Evolutionary conservation across 2,329 filamentous ascomycete genomes (phyloP).

Genomic region (Beauveria medogensis): DNA sequence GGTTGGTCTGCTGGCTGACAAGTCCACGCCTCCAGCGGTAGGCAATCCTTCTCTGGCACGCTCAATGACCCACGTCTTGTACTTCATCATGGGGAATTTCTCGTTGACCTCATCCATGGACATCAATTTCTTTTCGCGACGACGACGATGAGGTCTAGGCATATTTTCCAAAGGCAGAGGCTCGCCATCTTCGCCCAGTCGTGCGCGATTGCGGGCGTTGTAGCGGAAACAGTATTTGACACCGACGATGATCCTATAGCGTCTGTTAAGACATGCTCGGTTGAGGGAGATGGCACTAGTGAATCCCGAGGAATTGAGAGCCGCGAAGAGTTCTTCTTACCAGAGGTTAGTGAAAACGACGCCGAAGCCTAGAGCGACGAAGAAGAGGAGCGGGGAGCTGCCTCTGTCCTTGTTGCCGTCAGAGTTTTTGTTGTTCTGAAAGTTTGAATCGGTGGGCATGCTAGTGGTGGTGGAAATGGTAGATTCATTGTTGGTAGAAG

Average conservation of each 20-base stretch:
- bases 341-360: slow-evolving; percentile 98
- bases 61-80: slow-evolving; percentile 86
- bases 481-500: slow-evolving; percentile 15
- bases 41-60: slow-evolving; percentile 78
- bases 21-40: slow-evolving; percentile 73
- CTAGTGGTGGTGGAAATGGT: slow-evolving; percentile 4
- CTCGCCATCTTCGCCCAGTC: slow-evolving; percentile 73
- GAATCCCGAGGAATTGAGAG: background rate
- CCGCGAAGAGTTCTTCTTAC: slow-evolving; percentile 44
- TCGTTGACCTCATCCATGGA: slow-evolving; percentile 98
- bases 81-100: slow-evolving; percentile 90
- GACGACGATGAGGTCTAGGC: slow-evolving; percentile 73
- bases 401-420: slow-evolving; percentile 18
- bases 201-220: slow-evolving; percentile 81
- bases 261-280: slow-evolving; percentile 17
- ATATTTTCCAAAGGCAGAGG: slow-evolving; percentile 82
- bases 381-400: slow-evolving; percentile 56
- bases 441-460: slow-evolving; percentile 15
- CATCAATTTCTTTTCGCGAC: slow-evolving; percentile 97
- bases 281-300: background rate
- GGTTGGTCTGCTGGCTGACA: slow-evolving; percentile 61
- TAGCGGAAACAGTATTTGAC: slow-evolving; percentile 99
- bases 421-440: slow-evolving; percentile 14
- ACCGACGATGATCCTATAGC: slow-evolving; percentile 88
- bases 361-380: slow-evolving; percentile 91